phyloP scores from a whole-genome alignment of 1,284 basidiomycete genomes.

The Coriolopsis trogii region DNA sequence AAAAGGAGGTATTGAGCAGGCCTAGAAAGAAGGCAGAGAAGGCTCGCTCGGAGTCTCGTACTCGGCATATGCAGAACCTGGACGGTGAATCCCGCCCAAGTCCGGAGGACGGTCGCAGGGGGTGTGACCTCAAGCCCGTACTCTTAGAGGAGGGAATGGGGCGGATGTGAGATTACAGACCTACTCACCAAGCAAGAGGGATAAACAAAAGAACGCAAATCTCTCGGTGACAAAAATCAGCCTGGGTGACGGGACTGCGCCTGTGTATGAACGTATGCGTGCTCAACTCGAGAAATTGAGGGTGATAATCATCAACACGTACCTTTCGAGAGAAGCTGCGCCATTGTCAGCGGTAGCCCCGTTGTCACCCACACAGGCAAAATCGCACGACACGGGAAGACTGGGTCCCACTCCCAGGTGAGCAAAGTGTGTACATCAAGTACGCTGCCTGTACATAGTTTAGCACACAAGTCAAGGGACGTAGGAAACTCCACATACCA shows the following conservation, averaged over 20 bases:
- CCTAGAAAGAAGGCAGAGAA: too few relatives aligned
- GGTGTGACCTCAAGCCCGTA: too few relatives aligned
- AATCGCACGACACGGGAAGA: conserved; percentile 40
- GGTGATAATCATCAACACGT: conserved; percentile 10
- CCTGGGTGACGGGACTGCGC: conserved; percentile 19
- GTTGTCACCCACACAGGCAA: conserved; percentile 39
- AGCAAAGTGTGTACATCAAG: conserved; percentile 32
- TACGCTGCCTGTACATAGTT: conserved; percentile 29
- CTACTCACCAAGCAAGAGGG: conserved; percentile 39
- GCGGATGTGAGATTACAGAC: too few relatives aligned
- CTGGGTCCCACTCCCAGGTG: conserved; percentile 43
- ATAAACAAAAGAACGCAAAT: conserved; percentile 34
- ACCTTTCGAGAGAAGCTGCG: conserved; percentile 29
- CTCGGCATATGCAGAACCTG: too few relatives aligned
- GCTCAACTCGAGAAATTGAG: not conserved
- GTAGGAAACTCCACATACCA: conserved; percentile 25
- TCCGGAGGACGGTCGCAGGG: too few relatives aligned
- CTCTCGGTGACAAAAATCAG: conserved; percentile 37
- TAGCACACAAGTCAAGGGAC: not conserved
- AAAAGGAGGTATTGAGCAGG: too few relatives aligned
- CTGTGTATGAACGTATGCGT: not conserved
- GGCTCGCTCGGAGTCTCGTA: too few relatives aligned
- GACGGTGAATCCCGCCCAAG: too few relatives aligned
- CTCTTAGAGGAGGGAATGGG: too few relatives aligned
- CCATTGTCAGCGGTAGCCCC: conserved; percentile 34